Evolutionary conservation across 345 rosid species (phyloP).

Genomic region (Murraya koenigii): DNA sequence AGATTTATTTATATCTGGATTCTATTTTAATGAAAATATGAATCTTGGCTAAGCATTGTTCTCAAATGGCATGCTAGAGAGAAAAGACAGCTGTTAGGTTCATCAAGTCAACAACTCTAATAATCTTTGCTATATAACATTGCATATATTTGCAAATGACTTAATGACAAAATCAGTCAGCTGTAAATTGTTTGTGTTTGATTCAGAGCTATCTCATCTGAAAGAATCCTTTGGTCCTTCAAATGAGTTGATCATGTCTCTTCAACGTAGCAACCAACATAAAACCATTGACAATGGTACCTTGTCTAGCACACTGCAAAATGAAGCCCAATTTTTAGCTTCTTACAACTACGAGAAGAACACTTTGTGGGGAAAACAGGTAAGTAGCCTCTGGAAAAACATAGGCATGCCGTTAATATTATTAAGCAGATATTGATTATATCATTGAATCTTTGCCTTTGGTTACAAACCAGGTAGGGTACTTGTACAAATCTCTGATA

Average conservation of each 20-base stretch:
- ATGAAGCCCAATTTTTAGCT: slow-evolving; percentile 6
- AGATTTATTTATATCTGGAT: neutral
- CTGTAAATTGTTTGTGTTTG: neutral
- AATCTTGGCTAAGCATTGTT: neutral
- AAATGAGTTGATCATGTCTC: slow-evolving; percentile 22
- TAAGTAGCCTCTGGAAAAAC: neutral
- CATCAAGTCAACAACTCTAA: neutral
- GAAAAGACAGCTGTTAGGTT: neutral
- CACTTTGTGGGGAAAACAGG: slow-evolving; percentile 21
- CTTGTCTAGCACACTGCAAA: slow-evolving; percentile 1
- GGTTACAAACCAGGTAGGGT: slow-evolving; percentile 25
- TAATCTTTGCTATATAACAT: neutral
- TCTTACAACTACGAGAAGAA: slow-evolving; percentile 9
- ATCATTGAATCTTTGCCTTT: neutral
- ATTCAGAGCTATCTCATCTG: slow-evolving; percentile 13
- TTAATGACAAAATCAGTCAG: neutral
- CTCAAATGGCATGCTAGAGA: neutral
- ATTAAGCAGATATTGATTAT: neutral
- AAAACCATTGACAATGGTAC: neutral
- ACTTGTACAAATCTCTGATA: slow-evolving; percentile 12
- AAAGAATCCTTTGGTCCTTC: slow-evolving; percentile 25
- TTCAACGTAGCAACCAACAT: neutral
- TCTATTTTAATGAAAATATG: neutral
- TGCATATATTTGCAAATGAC: neutral
- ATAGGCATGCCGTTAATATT: neutral